These are phyloP conservation scores for Rubia yunnanensis DNA, from an alignment of 257 asterid genomes.

Conservation along the genomic window DNA sequence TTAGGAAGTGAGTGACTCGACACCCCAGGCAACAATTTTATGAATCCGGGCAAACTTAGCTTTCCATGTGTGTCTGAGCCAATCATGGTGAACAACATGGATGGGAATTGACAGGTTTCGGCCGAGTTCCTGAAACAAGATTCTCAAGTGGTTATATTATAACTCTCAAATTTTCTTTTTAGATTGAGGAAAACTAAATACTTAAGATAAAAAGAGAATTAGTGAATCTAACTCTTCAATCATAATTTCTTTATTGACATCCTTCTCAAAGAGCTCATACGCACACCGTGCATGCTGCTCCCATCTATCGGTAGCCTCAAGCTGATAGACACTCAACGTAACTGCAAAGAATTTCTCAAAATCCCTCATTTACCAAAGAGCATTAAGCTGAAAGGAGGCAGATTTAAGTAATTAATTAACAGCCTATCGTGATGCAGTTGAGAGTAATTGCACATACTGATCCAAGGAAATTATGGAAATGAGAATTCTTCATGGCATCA, in stretches of 20 bases:
- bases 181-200: not conserved
- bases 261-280: conserved; percentile 79
- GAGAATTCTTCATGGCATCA: conserved; percentile 84
- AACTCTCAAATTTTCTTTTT: not conserved
- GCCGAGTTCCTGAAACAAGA: conserved; percentile 68
- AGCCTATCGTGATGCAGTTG: not conserved
- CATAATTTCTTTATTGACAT: conserved; percentile 73
- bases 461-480: conserved; percentile 62
- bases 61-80: conserved; percentile 87
- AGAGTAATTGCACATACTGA: conserved; percentile 32
- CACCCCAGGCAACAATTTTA: conserved; percentile 65
- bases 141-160: not conserved
- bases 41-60: conserved; percentile 79
- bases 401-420: conserved; percentile 11
- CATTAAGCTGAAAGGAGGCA: conserved; percentile 46
- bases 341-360: conserved; percentile 91
- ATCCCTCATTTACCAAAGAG: conserved; percentile 92
- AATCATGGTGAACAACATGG: conserved; percentile 79
- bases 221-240: conserved; percentile 93
- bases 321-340: conserved; percentile 61
- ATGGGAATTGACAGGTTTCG: conserved; percentile 71
- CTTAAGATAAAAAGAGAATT: not conserved
- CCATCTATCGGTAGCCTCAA: conserved; percentile 80
- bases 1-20: conserved; percentile 63
- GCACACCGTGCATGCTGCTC: conserved; percentile 90